Evolutionary conservation across 2,329 filamentous ascomycete genomes (phyloP), one percentile per base, ranked within the genome.

Genomic region (Dothideomycetes sp.): DNA sequence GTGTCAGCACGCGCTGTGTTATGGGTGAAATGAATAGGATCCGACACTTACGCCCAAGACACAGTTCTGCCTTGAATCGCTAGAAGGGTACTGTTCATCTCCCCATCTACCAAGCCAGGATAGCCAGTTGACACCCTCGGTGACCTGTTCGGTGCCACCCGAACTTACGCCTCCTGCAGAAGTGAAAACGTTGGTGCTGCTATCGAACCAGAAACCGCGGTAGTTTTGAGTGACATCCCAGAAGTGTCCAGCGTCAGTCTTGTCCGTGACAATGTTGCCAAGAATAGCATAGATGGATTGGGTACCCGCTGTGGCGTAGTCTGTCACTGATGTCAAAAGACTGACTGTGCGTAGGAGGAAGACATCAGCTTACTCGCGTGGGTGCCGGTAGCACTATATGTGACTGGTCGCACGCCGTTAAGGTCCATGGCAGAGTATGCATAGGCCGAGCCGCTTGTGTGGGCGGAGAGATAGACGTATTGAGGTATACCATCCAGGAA

Each of bases 191-290:
- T 22, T 22, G 32, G 14, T 40, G 1, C 31, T 11, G 15, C 11
- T 11, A 5, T 35, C 24, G 17, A 34, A 40, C 5, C 33, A 22
- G 8, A 34, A 40, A 11, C 38, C 32, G 17, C 38, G 38, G 32
- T 34, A 40, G 24, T 40, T 40, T 14, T 35, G 38, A 4, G 38
- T 7, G 1, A 40, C 32, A 16, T 40, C 38, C 38, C 38, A 40
- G 24, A 34, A 40, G 12, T 10, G 12, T 2, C 38, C 38, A 12
- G 19, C 31, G 16, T 35, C 38, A 10, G 38, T 40, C 9, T 16
- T 31, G n/a, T 40, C 38, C 9, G 31, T 35, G 11, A 40, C 38
- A 5, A 40, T 27, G 5, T 40, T 31, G 10, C 38, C 38, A 7
- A 40, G 16, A 8, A 40, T 40, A 1, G 31, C 18, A 11, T 40